A percentile compares a stretch with the other conserved stretches of the same genome.
These are phyloP conservation scores for Penicillium sp. DNA, from an alignment of 2,329 filamentous ascomycete species.

Conservation along the genomic window DNA sequence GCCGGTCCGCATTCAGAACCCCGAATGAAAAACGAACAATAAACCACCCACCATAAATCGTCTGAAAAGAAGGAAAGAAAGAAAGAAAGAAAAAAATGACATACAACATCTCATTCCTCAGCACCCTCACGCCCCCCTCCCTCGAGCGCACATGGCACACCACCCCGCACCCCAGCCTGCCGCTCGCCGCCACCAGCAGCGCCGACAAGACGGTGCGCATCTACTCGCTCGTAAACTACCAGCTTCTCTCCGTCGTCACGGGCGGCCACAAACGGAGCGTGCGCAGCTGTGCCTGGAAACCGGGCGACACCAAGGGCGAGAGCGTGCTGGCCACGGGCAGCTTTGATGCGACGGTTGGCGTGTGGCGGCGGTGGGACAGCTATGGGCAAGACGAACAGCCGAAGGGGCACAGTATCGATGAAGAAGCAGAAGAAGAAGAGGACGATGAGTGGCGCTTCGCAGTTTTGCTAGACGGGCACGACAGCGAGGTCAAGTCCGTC, in stretches of 20 bases:
- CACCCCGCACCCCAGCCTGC: conserved; percentile 77
- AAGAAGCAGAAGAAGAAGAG: conserved; percentile 52
- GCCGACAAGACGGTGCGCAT: conserved; percentile 81
- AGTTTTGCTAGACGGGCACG: conserved; percentile 88
- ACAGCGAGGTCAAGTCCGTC: conserved; percentile 88
- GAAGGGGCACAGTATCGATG: conserved; percentile 21
- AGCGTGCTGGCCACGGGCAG: conserved; percentile 85
- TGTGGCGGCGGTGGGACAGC: conserved; percentile 66
- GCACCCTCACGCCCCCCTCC: conserved; percentile 52
- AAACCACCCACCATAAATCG: too few species aligned
- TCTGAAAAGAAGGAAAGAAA: background rate
- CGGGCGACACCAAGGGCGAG: conserved; percentile 56
- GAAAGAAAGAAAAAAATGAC: background rate
- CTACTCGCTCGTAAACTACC: conserved; percentile 79
- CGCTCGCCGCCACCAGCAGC: conserved; percentile 83
- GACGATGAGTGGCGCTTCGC: conserved; percentile 89
- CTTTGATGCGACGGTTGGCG: conserved; percentile 87
- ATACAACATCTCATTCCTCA: conserved; percentile 40
- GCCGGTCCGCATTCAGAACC: too few species aligned
- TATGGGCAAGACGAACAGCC: conserved; percentile 25
- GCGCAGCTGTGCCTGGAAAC: conserved; percentile 85
- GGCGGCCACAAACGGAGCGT: conserved; percentile 90
- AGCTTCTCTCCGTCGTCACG: conserved; percentile 71
- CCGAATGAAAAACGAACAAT: too few species aligned
- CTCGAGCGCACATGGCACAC: conserved; percentile 75